phyloP scores from a whole-genome alignment of 495 filamentous ascomycete species.

The Peziza echinospora region DNA sequence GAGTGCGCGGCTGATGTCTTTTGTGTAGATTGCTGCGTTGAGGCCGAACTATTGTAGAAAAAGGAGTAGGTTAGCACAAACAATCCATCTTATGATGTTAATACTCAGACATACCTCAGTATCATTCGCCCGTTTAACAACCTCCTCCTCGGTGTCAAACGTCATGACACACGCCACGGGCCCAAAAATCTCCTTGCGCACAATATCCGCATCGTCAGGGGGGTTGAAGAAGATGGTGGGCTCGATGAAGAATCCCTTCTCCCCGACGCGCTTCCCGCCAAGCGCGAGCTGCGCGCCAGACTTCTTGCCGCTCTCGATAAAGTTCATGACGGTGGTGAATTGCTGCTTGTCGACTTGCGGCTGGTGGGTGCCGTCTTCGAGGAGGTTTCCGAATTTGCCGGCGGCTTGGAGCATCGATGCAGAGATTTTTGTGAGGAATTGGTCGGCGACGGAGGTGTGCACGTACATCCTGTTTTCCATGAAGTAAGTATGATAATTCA shows the following conservation, averaged over 20 bases:
- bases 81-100: too few species aligned
- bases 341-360: constrained; percentile 3
- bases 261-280: constrained; percentile 6
- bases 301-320: constrained; percentile 4
- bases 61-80: too few species aligned
- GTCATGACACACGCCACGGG: too few species aligned
- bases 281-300: not conserved
- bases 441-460: constrained; percentile 34
- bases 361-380: constrained; percentile 41
- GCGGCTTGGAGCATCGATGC: constrained; percentile 41
- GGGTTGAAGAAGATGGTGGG: constrained; percentile 59
- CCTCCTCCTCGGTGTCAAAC: too few species aligned
- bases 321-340: constrained; percentile 1
- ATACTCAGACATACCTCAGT: too few species aligned
- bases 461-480: too few species aligned
- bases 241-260: constrained; percentile 35
- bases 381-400: constrained; percentile 44
- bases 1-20: too few species aligned
- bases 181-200: constrained; percentile 64
- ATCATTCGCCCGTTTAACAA: too few species aligned
- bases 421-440: constrained; percentile 41
- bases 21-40: too few species aligned
- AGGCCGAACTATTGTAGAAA: too few species aligned
- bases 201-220: constrained; percentile 47
- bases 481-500: too few species aligned